Evolutionary conservation across 441 rosid species (phyloP).

Genomic region (Euphorbia corollata): DNA sequence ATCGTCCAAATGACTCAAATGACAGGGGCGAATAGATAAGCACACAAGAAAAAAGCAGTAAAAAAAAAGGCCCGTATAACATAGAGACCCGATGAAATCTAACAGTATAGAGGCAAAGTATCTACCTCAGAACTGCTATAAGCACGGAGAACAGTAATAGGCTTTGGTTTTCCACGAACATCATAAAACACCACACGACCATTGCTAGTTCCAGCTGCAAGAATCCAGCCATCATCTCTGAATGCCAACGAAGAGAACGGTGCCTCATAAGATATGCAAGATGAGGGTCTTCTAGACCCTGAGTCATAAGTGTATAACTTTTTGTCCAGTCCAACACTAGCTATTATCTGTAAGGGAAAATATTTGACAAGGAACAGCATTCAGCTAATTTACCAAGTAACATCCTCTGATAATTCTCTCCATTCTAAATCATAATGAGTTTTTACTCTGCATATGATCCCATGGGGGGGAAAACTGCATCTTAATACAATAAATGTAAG

Average conservation of each 20-base stretch:
- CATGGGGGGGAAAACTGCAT: constrained; percentile 6
- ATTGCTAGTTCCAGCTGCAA: constrained; percentile 90
- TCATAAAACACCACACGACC: constrained; percentile 91
- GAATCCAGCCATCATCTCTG: constrained; percentile 83
- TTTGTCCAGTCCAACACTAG: constrained; percentile 94
- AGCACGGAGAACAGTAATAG: constrained; percentile 81
- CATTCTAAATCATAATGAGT: constrained; percentile 3
- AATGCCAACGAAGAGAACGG: constrained; percentile 93
- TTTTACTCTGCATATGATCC: not conserved
- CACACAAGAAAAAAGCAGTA: not conserved
- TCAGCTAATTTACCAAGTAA: constrained; percentile 12
- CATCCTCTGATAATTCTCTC: constrained; percentile 8
- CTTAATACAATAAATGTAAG: constrained; percentile 16
- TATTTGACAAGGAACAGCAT: constrained; percentile 19
- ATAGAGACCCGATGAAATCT: not conserved
- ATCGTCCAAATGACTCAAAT: not conserved
- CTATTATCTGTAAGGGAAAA: constrained; percentile 56
- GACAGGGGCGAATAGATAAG: not conserved
- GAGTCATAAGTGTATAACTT: constrained; percentile 85
- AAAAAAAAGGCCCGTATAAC: not conserved
- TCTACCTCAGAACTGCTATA: constrained; percentile 78
- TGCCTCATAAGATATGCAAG: constrained; percentile 71
- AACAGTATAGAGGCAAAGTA: constrained; percentile 9
- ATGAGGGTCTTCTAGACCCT: constrained; percentile 71
- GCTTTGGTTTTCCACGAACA: constrained; percentile 86